Base-by-base conservation (phyloP, 2,329 filamentous ascomycete genomes). In the Phyllosticta ampelicida region DNA sequence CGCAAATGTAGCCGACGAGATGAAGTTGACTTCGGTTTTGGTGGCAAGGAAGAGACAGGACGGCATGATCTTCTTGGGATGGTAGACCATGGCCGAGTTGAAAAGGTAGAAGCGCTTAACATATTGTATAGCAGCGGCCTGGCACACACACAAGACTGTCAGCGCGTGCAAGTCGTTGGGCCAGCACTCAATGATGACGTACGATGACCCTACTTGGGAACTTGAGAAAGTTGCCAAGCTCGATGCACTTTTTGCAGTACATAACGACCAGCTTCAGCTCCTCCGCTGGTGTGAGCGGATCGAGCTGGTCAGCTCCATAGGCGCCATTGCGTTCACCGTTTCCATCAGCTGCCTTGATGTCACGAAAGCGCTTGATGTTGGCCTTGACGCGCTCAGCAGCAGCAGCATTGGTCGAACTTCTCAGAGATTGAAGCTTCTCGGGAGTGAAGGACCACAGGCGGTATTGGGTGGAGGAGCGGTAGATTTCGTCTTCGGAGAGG, bases 81-180 rank as follows among this genome's bases (percentile, higher is more conserved):
- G 89, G 70, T 99, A 97, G 28, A 91, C 96, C 89, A 97, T 96
- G 67, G 91, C 84, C 48, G 89, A 95, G 74, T 97, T 96, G 67
- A 88, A 92, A 44, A 96, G 81, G 76, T 97, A 99, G 79, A 99
- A 97, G 60, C 94, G 87, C 58, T 89, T 87, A 61, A 99, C 81
- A 70, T 95, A 96, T 68, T 95, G 85, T 61, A 92, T 87, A 3
- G 90, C 89, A 6, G 91, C 96, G 23, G 87, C 85, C 80, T 84
- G 55, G 53, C 48, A 9, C 18, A 20, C 48, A 9, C 18, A 20
- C n/a, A 21, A 36, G 51, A 58, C 63, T 68, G 65, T 64, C 63
- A 64, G 79, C 76, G 60, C 48, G 26, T 11, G 57, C 3, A 21
- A 16, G 79, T 78, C 59, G 10, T 16, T 9, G 8, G 64, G 63